These are phyloP conservation scores for Naganishia sp. DNA, from an alignment of 1,284 basidiomycete species.

Conservation along the genomic window DNA sequence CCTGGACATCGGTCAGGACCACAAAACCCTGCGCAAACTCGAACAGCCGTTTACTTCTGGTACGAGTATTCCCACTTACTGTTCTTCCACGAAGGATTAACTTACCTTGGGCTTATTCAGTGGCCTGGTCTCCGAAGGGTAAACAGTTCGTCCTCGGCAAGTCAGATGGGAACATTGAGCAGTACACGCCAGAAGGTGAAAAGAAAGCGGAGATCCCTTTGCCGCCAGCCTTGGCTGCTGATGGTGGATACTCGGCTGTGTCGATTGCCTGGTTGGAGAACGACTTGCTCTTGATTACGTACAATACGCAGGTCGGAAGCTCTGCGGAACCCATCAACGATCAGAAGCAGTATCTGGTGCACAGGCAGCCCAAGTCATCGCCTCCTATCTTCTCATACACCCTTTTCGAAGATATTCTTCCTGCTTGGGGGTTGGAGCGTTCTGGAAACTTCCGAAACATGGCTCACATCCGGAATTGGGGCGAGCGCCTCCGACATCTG, in stretches of 20 bases:
- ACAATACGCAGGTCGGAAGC: conserved; percentile 43
- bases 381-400: conserved; percentile 44
- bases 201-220: conserved; percentile 55
- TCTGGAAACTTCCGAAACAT: conserved; percentile 48
- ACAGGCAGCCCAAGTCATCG: conserved; percentile 29
- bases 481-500: conserved; percentile 44
- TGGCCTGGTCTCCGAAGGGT: conserved; percentile 60
- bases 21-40: conserved; percentile 38
- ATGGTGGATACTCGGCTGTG: conserved; percentile 41
- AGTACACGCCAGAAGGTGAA: conserved; percentile 58
- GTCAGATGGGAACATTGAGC: conserved; percentile 53
- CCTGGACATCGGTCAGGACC: conserved; percentile 43
- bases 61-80: conserved; percentile 32
- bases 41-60: conserved; percentile 46
- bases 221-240: conserved; percentile 47
- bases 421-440: conserved; percentile 50
- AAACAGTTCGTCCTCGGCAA: conserved; percentile 60
- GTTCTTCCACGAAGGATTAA: not conserved
- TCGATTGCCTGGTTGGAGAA: conserved; percentile 61
- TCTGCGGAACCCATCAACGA: conserved; percentile 48
- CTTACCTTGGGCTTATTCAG: conserved; percentile 35
- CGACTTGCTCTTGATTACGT: conserved; percentile 58
- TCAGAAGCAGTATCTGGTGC: conserved; percentile 32
- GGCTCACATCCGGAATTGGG: conserved; percentile 53
- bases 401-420: conserved; percentile 53